Percentiles rank a stretch among this genome's conserved stretches.
phyloP scores from a whole-genome alignment of 768 basidiomycete species.

The Pleurotus djamor region DNA sequence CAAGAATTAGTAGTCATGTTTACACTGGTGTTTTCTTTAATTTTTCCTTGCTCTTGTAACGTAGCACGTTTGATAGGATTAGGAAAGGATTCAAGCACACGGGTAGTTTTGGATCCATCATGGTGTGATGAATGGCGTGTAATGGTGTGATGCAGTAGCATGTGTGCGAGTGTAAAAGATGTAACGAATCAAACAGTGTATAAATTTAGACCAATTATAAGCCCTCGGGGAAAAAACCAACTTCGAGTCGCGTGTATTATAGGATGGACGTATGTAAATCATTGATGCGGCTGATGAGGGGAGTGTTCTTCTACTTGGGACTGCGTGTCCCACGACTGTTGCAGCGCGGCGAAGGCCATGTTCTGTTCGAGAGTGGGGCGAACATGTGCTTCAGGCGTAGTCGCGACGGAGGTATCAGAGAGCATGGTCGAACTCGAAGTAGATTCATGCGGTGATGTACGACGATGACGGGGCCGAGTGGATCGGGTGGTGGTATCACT shows the following conservation, averaged over 20 bases:
- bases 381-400: conserved; percentile 41
- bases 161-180: no score
- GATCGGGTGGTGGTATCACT: conserved; percentile 17
- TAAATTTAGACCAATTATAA: no score
- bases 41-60: no score
- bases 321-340: conserved; percentile 39
- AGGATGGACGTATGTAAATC: neutral
- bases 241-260: neutral
- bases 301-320: neutral
- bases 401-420: conserved; percentile 32
- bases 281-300: conserved; percentile 1
- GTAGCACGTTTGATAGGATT: no score
- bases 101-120: no score
- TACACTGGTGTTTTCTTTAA: no score
- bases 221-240: no score
- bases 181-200: no score
- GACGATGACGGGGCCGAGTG: conserved; percentile 22
- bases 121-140: no score
- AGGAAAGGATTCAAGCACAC: no score
- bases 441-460: conserved; percentile 22
- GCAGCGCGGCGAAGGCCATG: conserved; percentile 76
- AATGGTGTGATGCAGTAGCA: no score
- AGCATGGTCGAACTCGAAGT: conserved; percentile 32
- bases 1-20: no score
- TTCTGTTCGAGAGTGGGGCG: conserved; percentile 80